Evolutionary conservation across 164 flowering plant genomes (phyloP), one percentile per base, ranked within the genome.

Genomic region (Santalum album): DNA sequence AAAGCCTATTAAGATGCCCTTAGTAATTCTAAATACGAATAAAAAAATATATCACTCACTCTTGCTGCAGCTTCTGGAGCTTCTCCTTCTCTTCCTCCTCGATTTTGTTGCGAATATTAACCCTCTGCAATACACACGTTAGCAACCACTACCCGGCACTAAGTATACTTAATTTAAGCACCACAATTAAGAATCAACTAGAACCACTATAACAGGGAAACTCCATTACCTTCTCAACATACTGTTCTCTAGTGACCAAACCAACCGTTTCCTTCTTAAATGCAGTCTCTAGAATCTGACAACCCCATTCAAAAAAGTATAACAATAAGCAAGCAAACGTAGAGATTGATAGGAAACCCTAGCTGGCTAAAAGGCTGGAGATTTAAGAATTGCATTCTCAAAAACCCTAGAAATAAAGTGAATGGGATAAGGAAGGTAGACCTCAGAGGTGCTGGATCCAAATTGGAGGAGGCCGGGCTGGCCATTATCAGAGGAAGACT

Each of bases 31-130:
- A 43, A 4, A 12, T 12, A 43, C 47, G 4, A 43, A 29, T n/a
- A n/a, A 29, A 29, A 4, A 43, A 4, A 43, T 3, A 4, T 7
- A 50, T 9, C 21, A 81, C 95, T 75, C 65, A 92, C 97, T 92
- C 96, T 75, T 89, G 91, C 51, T 83, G 99, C 56, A 82, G 68
- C 78, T 89, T 92, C 65, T 79, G 95, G 57, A 84, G 90, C 62
- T 89, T 88, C 77, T 92, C 98, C 74, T 89, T 92, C 72, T 92
- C 98, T 72, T 92, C 98, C 70, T 92, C 98, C 61, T 92, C 96
- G 57, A 92, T 53, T 65, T 86, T 92, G 61, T 70, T 92, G 46
- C 80, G 76, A 27, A 92, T 86, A 61, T 83, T 89, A 26, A 86
- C 95, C 73, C 98, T 83, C 98, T 91, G 55, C 6, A 46, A 9